Evolutionary conservation across 2,329 filamentous ascomycete genomes (phyloP).

Genomic region (Geosmithia morbida): DNA sequence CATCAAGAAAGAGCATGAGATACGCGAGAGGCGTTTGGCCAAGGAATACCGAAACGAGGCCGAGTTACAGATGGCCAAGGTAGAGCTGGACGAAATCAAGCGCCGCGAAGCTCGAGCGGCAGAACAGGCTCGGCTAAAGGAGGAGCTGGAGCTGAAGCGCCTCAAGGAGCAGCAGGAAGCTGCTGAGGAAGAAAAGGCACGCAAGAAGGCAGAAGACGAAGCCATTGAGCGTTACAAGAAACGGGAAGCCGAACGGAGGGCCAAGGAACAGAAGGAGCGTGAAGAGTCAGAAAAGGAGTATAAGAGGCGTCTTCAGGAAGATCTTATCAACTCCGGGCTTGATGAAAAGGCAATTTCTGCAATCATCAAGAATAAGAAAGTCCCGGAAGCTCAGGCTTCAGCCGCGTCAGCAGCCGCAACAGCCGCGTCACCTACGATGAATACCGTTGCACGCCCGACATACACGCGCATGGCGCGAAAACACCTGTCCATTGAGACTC

Average conservation of each 20-base stretch:
- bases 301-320: slow-evolving; percentile 38
- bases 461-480: slow-evolving; percentile 50
- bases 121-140: slow-evolving; percentile 35
- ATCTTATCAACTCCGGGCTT: slow-evolving; percentile 42
- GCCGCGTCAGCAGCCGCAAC: background rate
- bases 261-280: slow-evolving; percentile 30
- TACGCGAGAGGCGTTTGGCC: slow-evolving; percentile 18
- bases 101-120: slow-evolving; percentile 29
- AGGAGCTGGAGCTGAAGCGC: slow-evolving; percentile 34
- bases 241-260: slow-evolving; percentile 25
- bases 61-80: slow-evolving; percentile 33
- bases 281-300: slow-evolving; percentile 38
- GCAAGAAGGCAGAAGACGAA: slow-evolving; percentile 32
- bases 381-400: slow-evolving; percentile 15
- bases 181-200: slow-evolving; percentile 24
- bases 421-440: slow-evolving; percentile 1
- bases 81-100: slow-evolving; percentile 31
- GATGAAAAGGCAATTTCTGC: slow-evolving; percentile 43
- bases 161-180: slow-evolving; percentile 29
- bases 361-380: slow-evolving; percentile 42
- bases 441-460: slow-evolving; percentile 25
- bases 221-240: slow-evolving; percentile 37
- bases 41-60: slow-evolving; percentile 28
- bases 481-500: slow-evolving; percentile 47
- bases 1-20: slow-evolving; percentile 19